These are phyloP conservation scores for Colletotrichum sojae DNA, from an alignment of 2,329 filamentous ascomycete genomes.

Conservation along the genomic window DNA sequence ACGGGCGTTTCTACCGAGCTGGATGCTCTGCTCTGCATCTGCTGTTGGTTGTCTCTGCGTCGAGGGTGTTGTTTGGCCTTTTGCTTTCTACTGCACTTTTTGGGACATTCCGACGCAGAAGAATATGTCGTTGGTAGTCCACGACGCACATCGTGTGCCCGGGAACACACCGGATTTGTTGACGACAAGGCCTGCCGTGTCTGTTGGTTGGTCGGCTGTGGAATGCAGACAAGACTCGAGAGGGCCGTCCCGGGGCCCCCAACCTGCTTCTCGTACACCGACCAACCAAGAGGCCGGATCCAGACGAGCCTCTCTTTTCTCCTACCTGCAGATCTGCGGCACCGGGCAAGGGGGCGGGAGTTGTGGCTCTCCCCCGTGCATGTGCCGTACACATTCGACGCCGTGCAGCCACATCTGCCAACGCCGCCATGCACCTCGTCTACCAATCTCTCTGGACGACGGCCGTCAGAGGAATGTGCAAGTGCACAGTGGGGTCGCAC, in stretches of 20 bases:
- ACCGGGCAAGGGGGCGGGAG: constrained; percentile 7
- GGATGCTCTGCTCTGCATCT: not conserved
- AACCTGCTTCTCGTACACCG: constrained; percentile 22
- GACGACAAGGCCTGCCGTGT: constrained; percentile 4
- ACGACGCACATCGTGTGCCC: constrained; percentile 3
- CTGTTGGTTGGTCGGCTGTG: not conserved
- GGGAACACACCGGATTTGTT: not conserved
- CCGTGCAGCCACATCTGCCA: constrained; percentile 30
- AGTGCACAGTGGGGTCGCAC: constrained; percentile 16
- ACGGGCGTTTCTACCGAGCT: not conserved
- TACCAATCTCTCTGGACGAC: not conserved
- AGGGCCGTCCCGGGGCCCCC: constrained; percentile 23
- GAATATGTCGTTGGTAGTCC: not conserved
- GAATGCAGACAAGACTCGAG: constrained; percentile 1
- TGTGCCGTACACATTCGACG: constrained; percentile 16
- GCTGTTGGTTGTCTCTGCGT: constrained; percentile 4
- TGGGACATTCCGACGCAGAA: not conserved
- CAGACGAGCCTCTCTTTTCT: constrained; percentile 1
- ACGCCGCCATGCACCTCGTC: not conserved
- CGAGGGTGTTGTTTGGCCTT: not conserved
- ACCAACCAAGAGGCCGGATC: constrained; percentile 21
- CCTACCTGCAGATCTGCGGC: not conserved
- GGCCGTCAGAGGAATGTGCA: not conserved
- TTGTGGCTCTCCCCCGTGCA: constrained; percentile 18
- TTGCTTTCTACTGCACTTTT: not conserved